Evolutionary conservation across 2,329 filamentous ascomycete genomes (phyloP).

Genomic region (Talaromyces sp.): DNA sequence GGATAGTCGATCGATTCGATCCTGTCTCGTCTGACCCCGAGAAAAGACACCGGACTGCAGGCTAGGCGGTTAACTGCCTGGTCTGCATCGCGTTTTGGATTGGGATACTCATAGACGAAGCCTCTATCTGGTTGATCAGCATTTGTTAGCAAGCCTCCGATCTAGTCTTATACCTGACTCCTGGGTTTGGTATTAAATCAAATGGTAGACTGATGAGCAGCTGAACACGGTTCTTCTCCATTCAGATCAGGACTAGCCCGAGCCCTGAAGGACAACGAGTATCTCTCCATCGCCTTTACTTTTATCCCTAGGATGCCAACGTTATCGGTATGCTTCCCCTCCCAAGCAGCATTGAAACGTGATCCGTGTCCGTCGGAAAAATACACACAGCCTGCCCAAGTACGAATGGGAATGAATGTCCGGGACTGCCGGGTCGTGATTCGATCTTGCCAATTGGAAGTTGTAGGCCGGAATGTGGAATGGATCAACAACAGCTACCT

Average conservation of each 20-base stretch:
- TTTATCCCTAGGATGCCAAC: neutral
- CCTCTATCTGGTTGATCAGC: neutral
- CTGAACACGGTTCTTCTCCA: neutral
- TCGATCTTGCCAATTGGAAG: neutral
- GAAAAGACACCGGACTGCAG: neutral
- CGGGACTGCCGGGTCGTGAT: neutral
- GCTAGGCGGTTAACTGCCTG: neutral
- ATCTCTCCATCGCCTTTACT: neutral
- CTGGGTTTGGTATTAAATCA: neutral
- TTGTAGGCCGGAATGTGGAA: conserved; percentile 3
- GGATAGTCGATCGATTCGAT: too few species aligned
- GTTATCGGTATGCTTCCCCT: neutral
- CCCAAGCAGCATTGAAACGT: neutral
- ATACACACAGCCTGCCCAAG: neutral
- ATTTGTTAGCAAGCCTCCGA: neutral
- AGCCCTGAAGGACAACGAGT: neutral
- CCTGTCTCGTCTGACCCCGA: neutral
- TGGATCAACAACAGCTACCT: neutral
- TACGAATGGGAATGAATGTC: neutral
- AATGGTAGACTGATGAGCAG: too few species aligned
- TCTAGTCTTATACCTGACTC: neutral
- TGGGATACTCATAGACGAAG: neutral
- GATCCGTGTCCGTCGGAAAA: neutral
- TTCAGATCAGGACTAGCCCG: neutral
- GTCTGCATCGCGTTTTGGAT: too few species aligned